phyloP scores from a whole-genome alignment of 192 early-diverging fungal species.

The Umbelopsis sp. region DNA sequence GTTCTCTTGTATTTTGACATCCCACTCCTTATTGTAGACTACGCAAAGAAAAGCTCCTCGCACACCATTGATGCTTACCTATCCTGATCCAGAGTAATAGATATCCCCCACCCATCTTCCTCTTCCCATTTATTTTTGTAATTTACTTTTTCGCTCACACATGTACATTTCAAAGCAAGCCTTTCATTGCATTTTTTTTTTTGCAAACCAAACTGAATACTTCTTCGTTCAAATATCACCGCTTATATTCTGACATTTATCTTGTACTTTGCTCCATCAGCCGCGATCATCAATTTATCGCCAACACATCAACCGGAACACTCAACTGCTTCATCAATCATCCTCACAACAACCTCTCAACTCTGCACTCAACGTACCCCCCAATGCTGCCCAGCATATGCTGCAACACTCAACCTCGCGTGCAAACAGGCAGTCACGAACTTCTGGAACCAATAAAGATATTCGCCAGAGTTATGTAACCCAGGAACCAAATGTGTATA shows the following conservation, averaged over 20 bases:
- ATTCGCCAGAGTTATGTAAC: neutral
- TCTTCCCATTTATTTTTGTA: neutral
- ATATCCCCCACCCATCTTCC: neutral
- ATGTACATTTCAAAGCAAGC: neutral
- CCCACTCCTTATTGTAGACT: neutral
- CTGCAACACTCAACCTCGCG: constrained; percentile 14
- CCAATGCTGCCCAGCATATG: neutral
- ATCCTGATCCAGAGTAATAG: constrained; percentile 12
- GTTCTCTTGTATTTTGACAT: neutral
- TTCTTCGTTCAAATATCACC: neutral
- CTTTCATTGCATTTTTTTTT: neutral
- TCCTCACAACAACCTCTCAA: constrained; percentile 13
- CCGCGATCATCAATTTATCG: constrained; percentile 8
- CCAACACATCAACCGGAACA: neutral
- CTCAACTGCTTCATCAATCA: constrained; percentile 4
- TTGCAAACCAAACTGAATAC: no score
- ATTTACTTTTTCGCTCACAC: no score
- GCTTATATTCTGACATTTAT: neutral
- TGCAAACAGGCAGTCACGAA: constrained; percentile 13
- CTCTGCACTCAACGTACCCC: constrained; percentile 10
- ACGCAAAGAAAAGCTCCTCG: neutral
- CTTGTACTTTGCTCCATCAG: neutral
- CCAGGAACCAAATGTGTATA: neutral
- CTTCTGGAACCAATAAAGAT: neutral
- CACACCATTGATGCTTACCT: constrained; percentile 17